Base-by-base conservation (phyloP, 306 rosid genomes). In the Biancaea sappan region DNA sequence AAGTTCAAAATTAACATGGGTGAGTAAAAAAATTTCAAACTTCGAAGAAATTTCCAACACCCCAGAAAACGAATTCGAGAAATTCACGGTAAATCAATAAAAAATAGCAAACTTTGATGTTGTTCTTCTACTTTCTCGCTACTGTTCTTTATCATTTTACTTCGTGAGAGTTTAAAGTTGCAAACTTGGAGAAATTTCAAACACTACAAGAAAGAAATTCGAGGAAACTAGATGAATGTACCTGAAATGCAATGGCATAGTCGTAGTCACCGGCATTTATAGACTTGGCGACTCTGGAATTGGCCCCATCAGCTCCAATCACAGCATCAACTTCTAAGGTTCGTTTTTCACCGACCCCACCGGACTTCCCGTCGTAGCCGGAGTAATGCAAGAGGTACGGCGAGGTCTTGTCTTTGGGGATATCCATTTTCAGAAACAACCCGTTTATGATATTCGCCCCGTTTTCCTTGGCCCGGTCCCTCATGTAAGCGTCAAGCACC, bases 241-340 rank as follows among this genome's bases (percentile, higher is more conserved):
- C 98, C 97, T 94, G 99, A 85, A 94, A 94, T 0, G 99, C 99
- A 72, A 94, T 94, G 64, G 99, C 99, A 29, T 92, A 92, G 26
- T 92, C 99, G 64, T 94, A 94, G 4, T 94, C 99, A 54, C 99
- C 99, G 2, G 97, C 99, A 73, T 81, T 83, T 72, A 94, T 94
- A 24, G 89, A 82, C 85, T 94, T 94, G 6, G 99, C 99, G 2
- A 94, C 97, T 11, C 96, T 84, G 13, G 99, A 94, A 84, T 94
- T 94, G 25, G 99, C 98, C 25, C 99, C 99, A 63, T 95, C 97
- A 4, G 99, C 99, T 1, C 99, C 99, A 63, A 95, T 87, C 18
- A 95, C 99, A 13, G 96, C 99, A 22, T 95, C 99, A 10, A 95
- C 98, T 84, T 95, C 98, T 80, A 95, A 34, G 0, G 86, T 95